Percentiles rank a stretch among this genome's conserved stretches.
Conservation (phyloP, 2,329 filamentous ascomycete species). For the Rasamsonia emersonii region DNA sequence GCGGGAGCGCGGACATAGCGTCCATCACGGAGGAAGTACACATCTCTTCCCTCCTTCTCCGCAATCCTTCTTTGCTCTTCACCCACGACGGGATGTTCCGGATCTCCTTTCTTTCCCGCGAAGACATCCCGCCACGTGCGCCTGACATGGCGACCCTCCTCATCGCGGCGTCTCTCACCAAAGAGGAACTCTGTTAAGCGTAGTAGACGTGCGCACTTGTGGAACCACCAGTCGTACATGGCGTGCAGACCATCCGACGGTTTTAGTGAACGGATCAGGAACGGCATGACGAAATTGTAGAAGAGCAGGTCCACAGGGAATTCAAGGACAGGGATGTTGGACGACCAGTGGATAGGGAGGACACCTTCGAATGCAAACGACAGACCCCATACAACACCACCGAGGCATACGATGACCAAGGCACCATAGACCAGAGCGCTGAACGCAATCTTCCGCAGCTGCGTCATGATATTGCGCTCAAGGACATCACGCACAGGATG, state of each 20-base stretch:
- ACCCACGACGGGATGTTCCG: conserved; percentile 25
- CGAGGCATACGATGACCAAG: conserved; percentile 83
- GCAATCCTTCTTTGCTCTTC: conserved; percentile 20
- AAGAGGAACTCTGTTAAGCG: conserved; percentile 91
- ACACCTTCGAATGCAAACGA: conserved; percentile 59
- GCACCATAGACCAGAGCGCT: conserved; percentile 93
- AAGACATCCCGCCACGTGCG: conserved; percentile 47
- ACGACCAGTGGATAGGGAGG: conserved; percentile 87
- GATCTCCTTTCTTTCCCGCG: conserved; percentile 29
- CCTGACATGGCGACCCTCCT: conserved; percentile 63
- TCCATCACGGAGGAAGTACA: conserved; percentile 60
- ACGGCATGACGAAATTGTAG: conserved; percentile 92
- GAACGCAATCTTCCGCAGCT: conserved; percentile 91
- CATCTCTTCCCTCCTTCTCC: conserved; percentile 34
- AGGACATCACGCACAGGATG: conserved; percentile 95
- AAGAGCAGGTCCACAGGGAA: conserved; percentile 91
- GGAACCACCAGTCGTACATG: conserved; percentile 96
- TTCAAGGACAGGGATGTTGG: conserved; percentile 83
- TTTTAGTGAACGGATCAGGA: conserved; percentile 74
- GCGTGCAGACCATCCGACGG: conserved; percentile 74
- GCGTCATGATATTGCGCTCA: conserved; percentile 83
- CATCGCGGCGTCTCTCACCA: conserved; percentile 68
- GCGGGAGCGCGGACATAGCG: conserved; percentile 86
- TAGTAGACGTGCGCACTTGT: conserved; percentile 68
- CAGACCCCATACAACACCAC: conserved; percentile 92